Evolutionary conservation across 2,329 filamentous ascomycete genomes (phyloP).

Genomic region (Phoma sp.): DNA sequence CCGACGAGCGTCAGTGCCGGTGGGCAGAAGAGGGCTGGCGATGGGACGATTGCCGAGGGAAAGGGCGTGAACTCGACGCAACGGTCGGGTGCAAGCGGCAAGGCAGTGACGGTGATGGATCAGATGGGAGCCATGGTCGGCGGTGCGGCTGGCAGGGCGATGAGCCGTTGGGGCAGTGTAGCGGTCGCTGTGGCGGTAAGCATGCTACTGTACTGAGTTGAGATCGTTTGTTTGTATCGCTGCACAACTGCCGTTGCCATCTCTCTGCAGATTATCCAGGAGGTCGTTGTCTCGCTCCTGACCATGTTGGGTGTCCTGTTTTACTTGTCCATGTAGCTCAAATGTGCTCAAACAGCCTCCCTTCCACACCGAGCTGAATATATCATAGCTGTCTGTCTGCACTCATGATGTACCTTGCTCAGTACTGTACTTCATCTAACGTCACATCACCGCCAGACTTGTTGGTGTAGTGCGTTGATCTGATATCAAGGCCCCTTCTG

Average conservation of each 20-base stretch:
- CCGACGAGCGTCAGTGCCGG: constrained; percentile 39
- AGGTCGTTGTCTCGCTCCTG: neutral
- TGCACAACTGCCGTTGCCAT: neutral
- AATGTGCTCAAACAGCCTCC: constrained; percentile 11
- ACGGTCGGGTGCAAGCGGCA: neutral
- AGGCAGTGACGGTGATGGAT: neutral
- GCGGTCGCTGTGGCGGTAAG: constrained; percentile 1
- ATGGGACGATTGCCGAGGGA: constrained; percentile 20
- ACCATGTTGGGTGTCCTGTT: neutral
- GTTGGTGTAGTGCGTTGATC: neutral
- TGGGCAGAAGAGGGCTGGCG: constrained; percentile 39
- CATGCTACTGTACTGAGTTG: constrained; percentile 4
- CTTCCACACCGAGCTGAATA: neutral
- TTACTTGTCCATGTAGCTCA: neutral
- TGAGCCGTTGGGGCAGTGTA: neutral
- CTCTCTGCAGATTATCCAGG: neutral
- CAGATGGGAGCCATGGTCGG: neutral
- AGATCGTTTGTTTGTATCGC: neutral
- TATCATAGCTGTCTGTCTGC: neutral
- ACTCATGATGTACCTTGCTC: neutral
- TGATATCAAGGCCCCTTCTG: neutral
- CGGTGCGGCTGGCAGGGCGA: neutral
- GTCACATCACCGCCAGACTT: neutral
- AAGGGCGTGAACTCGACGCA: constrained; percentile 1
- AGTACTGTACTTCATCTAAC: neutral